Percentiles rank a stretch among this genome's conserved stretches.
These are phyloP conservation scores for Alternaria sp. DNA, from an alignment of 2,329 filamentous ascomycete genomes.

Conservation along the genomic window DNA sequence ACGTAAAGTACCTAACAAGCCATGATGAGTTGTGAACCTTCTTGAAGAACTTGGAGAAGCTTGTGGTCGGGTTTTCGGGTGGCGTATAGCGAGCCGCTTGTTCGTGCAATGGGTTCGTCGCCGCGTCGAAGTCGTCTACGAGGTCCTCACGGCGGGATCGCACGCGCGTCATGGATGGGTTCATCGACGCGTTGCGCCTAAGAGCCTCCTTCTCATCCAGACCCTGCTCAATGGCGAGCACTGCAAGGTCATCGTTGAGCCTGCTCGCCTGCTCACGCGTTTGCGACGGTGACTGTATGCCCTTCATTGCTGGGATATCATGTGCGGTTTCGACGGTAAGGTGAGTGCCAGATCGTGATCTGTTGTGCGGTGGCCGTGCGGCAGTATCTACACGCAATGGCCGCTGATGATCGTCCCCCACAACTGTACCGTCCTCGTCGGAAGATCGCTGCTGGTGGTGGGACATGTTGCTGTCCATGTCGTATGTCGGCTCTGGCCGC, in stretches of 20 bases:
- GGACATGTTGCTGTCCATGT: slow-evolving; percentile 37
- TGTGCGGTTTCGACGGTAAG: slow-evolving; percentile 58
- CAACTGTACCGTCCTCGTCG: slow-evolving; percentile 47
- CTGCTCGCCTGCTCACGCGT: slow-evolving; percentile 65
- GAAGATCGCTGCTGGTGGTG: slow-evolving; percentile 41
- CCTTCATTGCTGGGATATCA: slow-evolving; percentile 30
- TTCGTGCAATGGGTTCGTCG: slow-evolving; percentile 73
- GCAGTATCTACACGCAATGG: slow-evolving; percentile 17
- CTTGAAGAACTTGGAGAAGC: slow-evolving; percentile 69
- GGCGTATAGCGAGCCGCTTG: slow-evolving; percentile 69
- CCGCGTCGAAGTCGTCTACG: slow-evolving; percentile 70
- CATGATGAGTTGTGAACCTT: slow-evolving; percentile 69
- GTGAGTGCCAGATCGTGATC: slow-evolving; percentile 49
- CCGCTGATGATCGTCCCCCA: slow-evolving; percentile 44
- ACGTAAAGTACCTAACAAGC: slow-evolving; percentile 72
- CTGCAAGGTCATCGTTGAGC: slow-evolving; percentile 69
- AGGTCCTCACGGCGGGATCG: slow-evolving; percentile 62
- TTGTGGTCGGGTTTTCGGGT: slow-evolving; percentile 66
- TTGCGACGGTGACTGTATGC: slow-evolving; percentile 59
- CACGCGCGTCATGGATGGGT: slow-evolving; percentile 57
- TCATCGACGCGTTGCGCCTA: slow-evolving; percentile 42
- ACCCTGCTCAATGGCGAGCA: slow-evolving; percentile 69
- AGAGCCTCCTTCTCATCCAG: slow-evolving; percentile 55
- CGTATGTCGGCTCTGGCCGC: slow-evolving; percentile 45
- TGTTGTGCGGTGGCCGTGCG: slow-evolving; percentile 11